These are phyloP conservation scores for Persicaria maculosa DNA, from an alignment of 148 eudicot genomes.

Conservation along the genomic window DNA sequence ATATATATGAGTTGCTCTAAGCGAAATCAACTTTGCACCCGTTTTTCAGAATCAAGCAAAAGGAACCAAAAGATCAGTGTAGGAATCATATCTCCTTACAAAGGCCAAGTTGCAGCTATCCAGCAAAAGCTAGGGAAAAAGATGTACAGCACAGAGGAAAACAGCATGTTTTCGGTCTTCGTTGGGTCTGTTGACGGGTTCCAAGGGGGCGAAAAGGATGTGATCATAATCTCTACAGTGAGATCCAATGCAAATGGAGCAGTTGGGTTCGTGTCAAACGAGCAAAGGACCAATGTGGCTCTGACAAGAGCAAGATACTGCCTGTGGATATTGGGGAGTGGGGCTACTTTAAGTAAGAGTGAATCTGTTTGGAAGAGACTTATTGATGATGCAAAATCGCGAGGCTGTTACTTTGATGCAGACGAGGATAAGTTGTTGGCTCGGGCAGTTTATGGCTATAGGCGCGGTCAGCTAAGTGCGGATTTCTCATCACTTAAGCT, in stretches of 20 bases:
- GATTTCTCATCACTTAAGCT: too few species aligned
- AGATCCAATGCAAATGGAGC: conserved; percentile 23
- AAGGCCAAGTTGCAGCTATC: conserved; percentile 45
- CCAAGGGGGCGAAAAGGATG: conserved; percentile 50
- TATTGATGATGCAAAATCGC: background rate
- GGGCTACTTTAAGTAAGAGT: too few species aligned
- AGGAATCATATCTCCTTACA: conserved; percentile 36
- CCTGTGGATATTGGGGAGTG: too few species aligned
- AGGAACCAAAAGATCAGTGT: background rate
- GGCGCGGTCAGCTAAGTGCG: too few species aligned
- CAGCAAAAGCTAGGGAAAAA: conserved; percentile 20
- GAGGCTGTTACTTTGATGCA: conserved; percentile 33
- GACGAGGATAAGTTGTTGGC: conserved; percentile 12
- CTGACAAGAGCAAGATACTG: too few species aligned
- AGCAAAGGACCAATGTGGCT: too few species aligned
- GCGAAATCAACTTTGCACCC: too few species aligned
- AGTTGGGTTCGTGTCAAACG: conserved; percentile 25
- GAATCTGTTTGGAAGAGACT: too few species aligned
- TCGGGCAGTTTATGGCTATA: too few species aligned
- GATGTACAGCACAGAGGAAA: conserved; percentile 8
- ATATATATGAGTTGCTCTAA: too few species aligned
- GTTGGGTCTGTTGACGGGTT: conserved; percentile 40
- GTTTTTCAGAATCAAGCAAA: too few species aligned
- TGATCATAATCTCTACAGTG: conserved; percentile 52
- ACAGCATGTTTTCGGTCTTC: conserved; percentile 20